A percentile compares a stretch with the other conserved stretches of the same genome.
phyloP scores from a whole-genome alignment of 2,329 filamentous ascomycete genomes.

The Bipolaris bicolor region DNA sequence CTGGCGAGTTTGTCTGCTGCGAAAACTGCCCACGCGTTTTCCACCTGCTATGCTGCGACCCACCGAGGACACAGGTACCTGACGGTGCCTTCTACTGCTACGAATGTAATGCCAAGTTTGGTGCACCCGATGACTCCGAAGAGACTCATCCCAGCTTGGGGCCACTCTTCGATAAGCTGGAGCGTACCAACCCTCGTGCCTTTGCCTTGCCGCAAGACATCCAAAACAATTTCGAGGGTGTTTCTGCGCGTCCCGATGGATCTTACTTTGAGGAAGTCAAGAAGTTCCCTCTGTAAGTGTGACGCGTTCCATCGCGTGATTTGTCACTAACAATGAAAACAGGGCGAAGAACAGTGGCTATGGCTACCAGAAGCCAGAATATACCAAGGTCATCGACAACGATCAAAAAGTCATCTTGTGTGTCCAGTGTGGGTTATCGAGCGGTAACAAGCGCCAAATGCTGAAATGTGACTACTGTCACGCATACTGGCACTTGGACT shows the following conservation, averaged over 20 bases:
- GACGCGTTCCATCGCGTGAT: conserved; percentile 35
- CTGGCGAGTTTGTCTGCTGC: conserved; percentile 87
- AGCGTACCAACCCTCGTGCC: conserved; percentile 72
- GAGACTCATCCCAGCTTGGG: conserved; percentile 55
- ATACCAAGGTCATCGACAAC: conserved; percentile 69
- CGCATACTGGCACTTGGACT: conserved; percentile 90
- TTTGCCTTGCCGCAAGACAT: conserved; percentile 73
- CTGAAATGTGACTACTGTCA: conserved; percentile 85
- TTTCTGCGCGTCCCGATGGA: conserved; percentile 76
- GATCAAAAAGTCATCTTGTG: conserved; percentile 81
- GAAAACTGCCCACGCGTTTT: conserved; percentile 90
- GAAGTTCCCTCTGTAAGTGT: conserved; percentile 64
- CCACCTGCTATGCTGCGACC: conserved; percentile 87
- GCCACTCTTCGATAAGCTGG: conserved; percentile 67
- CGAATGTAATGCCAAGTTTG: conserved; percentile 38
- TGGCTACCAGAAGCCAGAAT: conserved; percentile 49
- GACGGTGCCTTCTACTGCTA: conserved; percentile 76
- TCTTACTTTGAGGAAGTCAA: conserved; percentile 76
- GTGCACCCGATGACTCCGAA: conserved; percentile 33
- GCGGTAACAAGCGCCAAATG: conserved; percentile 70
- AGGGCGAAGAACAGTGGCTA: conserved; percentile 50
- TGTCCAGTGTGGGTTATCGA: conserved; percentile 72
- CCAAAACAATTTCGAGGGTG: conserved; percentile 79
- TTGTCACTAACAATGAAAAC: conserved; percentile 34
- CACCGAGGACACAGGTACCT: conserved; percentile 59